Evolutionary conservation across 1,139 yeast species (phyloP).

Genomic region (Pichia sp.): DNA sequence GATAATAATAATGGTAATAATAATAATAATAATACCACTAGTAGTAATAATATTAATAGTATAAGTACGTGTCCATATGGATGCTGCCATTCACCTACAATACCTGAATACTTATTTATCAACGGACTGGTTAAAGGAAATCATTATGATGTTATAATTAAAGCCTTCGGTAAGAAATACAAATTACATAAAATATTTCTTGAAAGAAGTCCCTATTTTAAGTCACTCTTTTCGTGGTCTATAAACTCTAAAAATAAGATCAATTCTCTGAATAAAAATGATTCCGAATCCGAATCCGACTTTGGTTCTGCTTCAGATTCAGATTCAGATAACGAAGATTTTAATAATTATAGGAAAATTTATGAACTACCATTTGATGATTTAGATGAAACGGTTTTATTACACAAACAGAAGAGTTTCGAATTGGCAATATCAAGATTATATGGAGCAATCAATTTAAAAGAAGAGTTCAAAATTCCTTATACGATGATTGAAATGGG

Average conservation of each 20-base stretch:
- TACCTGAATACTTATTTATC: constrained; percentile 24
- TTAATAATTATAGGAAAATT: constrained; percentile 8
- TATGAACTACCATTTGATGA: constrained; percentile 37
- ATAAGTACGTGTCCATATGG: constrained; percentile 12
- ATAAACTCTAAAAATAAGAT: too few relatives aligned
- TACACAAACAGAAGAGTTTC: constrained; percentile 35
- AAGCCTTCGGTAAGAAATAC: constrained; percentile 39
- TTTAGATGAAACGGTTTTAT: constrained; percentile 11
- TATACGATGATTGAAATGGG: constrained; percentile 39
- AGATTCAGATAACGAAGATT: constrained; percentile 1
- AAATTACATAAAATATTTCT: constrained; percentile 41
- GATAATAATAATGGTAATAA: too few relatives aligned
- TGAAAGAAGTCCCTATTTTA: constrained; percentile 41
- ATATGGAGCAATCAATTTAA: constrained; percentile 36
- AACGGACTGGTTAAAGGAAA: constrained; percentile 39
- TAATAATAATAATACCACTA: too few relatives aligned
- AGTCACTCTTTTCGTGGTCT: constrained; percentile 41
- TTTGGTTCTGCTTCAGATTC: constrained; percentile 7
- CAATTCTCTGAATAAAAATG: too few relatives aligned
- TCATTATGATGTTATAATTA: constrained; percentile 42
- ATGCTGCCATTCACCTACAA: constrained; percentile 9
- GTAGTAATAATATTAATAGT: neutral
- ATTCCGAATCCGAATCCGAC: constrained; percentile 3
- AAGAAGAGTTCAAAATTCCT: constrained; percentile 31
- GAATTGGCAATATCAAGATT: constrained; percentile 39